Base-by-base conservation (phyloP, 345 rosid genomes). In the Microcos paniculata region DNA sequence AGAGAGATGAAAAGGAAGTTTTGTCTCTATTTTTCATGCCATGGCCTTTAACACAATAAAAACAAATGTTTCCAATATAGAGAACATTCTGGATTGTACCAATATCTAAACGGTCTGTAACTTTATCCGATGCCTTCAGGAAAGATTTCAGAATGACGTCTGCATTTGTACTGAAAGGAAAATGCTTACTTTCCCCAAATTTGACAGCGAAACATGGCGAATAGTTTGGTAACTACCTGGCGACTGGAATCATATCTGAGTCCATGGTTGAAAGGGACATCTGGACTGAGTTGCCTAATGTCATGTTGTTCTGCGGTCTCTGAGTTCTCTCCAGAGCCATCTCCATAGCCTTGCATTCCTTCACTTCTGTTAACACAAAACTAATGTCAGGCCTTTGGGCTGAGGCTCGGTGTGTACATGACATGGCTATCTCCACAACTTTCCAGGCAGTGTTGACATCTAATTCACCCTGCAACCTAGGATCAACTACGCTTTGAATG, bases 351-450 rank as follows among this genome's bases (percentile, higher is more conserved):
- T 80, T 23, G 18, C 84, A 81, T 45, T 73, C 85, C 59, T 83
- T 83, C 3, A 82, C 51, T 42, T 76, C 81, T 4, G 71, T 26
- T 28, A 80, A 57, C 16, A 82, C 73, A 0, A 49, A 33, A 63
- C 57, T 73, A 52, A 82, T 77, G 15, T 74, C 58, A 13, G 84
- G 87, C 74, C 89, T 73, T 71, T n/a, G n/a, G n/a, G n/a, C n/a
- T n/a, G n/a, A n/a, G n/a, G n/a, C n/a, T n/a, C n/a, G 12, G 1
- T 35, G 38, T 6, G 76, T 61, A n/a, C 76, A 72, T 46, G 45
- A 72, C 67, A 58, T 45, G 16, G 67, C 76, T 72, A 72, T 35
- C 55, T 84, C 87, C 52, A 77, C 67, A 0, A 23, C 72, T 62
- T 79, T 84, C 84, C 80, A 84, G 7, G 82, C 84, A 11, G 86